A percentile compares a stretch with the other conserved stretches of the same genome.
phyloP scores from a whole-genome alignment of 495 filamentous ascomycete genomes.

The Xylaria intraflava region DNA sequence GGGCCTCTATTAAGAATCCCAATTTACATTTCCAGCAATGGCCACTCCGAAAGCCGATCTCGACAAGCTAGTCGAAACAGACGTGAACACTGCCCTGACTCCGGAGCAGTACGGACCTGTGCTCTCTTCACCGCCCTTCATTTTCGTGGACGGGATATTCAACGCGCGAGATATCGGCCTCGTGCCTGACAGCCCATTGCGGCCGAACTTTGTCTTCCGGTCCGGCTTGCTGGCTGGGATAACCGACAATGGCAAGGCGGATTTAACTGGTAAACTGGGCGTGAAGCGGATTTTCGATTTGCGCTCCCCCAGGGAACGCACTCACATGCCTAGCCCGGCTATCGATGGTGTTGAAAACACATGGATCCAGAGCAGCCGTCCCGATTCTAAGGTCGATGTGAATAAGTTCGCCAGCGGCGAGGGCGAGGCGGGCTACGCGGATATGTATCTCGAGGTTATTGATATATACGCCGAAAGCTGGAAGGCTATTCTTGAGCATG shows the following conservation, averaged over 20 bases:
- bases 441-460: constrained; percentile 39
- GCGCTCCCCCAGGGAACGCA: constrained; percentile 33
- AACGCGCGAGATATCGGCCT: constrained; percentile 53
- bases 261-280: constrained; percentile 32
- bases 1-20: too few species aligned
- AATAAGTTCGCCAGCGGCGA: constrained; percentile 32
- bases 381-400: constrained; percentile 27
- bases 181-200: constrained; percentile 35
- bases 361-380: constrained; percentile 28
- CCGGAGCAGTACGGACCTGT: constrained; percentile 19
- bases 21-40: constrained; percentile 12
- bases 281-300: constrained; percentile 40
- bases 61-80: constrained; percentile 31
- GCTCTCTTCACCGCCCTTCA: constrained; percentile 46
- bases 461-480: constrained; percentile 29
- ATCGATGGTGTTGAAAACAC: constrained; percentile 36
- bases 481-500: constrained; percentile 32
- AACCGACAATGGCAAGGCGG: constrained; percentile 27
- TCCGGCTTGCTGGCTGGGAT: constrained; percentile 41
- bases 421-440: constrained; percentile 34
- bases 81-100: constrained; percentile 29
- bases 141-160: constrained; percentile 43
- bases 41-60: constrained; percentile 26
- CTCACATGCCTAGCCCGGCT: constrained; percentile 27
- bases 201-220: constrained; percentile 44